A percentile compares a stretch with the other conserved stretches of the same genome.
These are phyloP conservation scores for Escallonia rubra DNA, from an alignment of 129 eudicot species.

Conservation along the genomic window DNA sequence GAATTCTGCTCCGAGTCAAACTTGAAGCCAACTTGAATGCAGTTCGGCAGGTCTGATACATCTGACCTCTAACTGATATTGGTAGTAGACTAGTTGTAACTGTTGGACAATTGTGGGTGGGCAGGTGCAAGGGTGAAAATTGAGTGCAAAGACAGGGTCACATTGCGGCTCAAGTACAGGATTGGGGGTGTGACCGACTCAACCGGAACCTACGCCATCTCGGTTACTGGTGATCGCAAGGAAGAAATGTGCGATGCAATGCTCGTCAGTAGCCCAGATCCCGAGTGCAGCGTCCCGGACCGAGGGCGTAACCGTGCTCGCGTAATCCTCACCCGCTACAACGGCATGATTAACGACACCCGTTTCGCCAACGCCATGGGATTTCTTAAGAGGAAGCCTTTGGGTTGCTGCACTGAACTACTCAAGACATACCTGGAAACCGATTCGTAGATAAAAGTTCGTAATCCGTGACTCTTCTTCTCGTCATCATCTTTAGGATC, in stretches of 20 bases:
- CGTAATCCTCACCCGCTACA: slow-evolving; percentile 50
- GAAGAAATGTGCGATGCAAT: slow-evolving; percentile 47
- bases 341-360: slow-evolving; percentile 33
- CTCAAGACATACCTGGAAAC: slow-evolving; percentile 26
- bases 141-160: slow-evolving; percentile 40
- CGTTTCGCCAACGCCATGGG: slow-evolving; percentile 60
- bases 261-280: slow-evolving; percentile 50
- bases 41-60: not conserved
- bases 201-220: slow-evolving; percentile 41
- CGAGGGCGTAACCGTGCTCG: slow-evolving; percentile 47
- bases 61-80: not conserved
- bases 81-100: not conserved
- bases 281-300: slow-evolving; percentile 28
- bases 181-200: slow-evolving; percentile 34
- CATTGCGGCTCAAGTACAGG: slow-evolving; percentile 22
- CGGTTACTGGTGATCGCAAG: slow-evolving; percentile 35
- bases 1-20: too few relatives aligned
- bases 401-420: slow-evolving; percentile 35
- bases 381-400: slow-evolving; percentile 26
- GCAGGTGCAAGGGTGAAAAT: slow-evolving; percentile 59
- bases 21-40: too few relatives aligned
- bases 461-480: not conserved
- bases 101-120: not conserved
- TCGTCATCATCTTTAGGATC: not conserved
- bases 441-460: slow-evolving; percentile 9